Conservation (phyloP, 169 alveolate genomes). For the Toxoplasma gondii region DNA sequence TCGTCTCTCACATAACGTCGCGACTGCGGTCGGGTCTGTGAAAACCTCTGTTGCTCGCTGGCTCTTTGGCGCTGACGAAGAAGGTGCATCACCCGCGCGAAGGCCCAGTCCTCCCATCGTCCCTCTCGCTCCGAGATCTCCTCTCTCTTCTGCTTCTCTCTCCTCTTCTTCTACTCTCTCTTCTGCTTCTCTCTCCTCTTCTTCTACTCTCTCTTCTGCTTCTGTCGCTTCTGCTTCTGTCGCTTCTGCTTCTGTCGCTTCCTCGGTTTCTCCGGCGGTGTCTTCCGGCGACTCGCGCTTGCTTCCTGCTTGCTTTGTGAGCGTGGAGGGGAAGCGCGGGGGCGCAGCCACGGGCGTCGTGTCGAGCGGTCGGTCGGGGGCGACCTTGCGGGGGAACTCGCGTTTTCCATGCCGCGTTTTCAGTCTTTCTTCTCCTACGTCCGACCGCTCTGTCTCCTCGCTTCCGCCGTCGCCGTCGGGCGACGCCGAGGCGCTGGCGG, state of each 20-base stretch:
- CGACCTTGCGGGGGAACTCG: not conserved
- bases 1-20: not conserved
- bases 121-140: too few species aligned
- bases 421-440: not conserved
- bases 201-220: not conserved
- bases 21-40: not conserved
- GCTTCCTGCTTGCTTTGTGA: not conserved
- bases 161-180: too few species aligned
- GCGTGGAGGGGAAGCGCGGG: not conserved
- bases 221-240: too few species aligned
- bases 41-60: not conserved
- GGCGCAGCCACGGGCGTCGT: not conserved
- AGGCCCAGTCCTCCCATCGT: too few species aligned
- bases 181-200: not conserved
- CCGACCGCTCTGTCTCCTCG: slow-evolving; percentile 11
- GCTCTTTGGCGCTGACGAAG: slow-evolving; percentile 10
- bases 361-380: not conserved
- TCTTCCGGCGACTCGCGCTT: not conserved
- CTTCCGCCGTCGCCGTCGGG: not conserved
- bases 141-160: too few species aligned
- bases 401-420: not conserved
- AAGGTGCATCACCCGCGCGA: not conserved
- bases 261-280: not conserved
- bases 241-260: too few species aligned
- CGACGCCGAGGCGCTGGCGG: not conserved